Base-by-base conservation (phyloP, 441 rosid genomes). In the Populus hybrid region DNA sequence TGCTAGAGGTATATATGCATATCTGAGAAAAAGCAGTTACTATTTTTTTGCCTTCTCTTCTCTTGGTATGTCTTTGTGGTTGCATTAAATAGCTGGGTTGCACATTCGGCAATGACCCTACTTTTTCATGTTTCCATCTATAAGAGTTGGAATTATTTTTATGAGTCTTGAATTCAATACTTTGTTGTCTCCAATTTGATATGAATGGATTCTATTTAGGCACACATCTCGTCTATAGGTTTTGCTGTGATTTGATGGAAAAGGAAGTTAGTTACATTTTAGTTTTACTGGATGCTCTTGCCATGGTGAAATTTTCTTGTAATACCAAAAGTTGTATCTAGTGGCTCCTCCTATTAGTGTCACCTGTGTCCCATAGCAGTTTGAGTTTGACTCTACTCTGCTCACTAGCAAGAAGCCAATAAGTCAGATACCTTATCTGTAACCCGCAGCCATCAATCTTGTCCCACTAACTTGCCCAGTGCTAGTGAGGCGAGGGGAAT, bases 1-100 rank as follows among this genome's bases (percentile, higher is more conserved):
- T 84, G 79, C 78, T 84, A 46, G 98, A 97, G 99, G 99, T 94
- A 92, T 67, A 28, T 50, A 28, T 32, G 70, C 12, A 30, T 10
- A 40, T 38, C 16, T 78, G 61, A 26, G 23, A 6, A 10, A 18
- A 32, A 69, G 11, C 42, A 34, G 8, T 32, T 69, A 18, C 36
- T 28, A 67, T 67, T 26, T 23, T 23, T 14, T 67, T 4, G 20
- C 70, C 32, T 67, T 30, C 6, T 28, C 35, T 9, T 28, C 8
- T 30, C 36, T 14, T 30, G 16, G 28, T 67, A 24, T 30, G 20
- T 30, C 35, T 8, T 67, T 50, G 3, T 14, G 59, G 59, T 9
- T 10, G 12, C 50, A 2, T 40, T 40, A 40, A 40, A 10, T 40
- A 40, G 50, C 50, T 40, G 50, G 50, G 50, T 40, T 40, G 12